These are phyloP conservation scores for Golubevia sp. DNA, from an alignment of 1,284 basidiomycete genomes.

Conservation along the genomic window DNA sequence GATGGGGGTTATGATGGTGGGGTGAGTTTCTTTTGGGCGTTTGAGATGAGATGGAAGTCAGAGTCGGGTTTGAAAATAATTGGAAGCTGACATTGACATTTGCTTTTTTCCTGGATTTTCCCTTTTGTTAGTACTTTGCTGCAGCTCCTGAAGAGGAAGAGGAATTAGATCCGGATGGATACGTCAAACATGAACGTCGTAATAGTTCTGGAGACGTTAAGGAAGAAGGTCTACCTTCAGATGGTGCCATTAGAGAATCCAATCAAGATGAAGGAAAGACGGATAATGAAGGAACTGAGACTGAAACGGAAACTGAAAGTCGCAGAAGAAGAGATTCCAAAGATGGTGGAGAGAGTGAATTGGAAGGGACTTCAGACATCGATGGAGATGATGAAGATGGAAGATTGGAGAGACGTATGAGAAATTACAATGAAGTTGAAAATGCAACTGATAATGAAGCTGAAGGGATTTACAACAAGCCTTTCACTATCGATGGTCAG, in stretches of 20 bases:
- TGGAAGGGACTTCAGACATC: no score
- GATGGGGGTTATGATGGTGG: conserved; percentile 82
- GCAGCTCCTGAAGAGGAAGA: conserved; percentile 38
- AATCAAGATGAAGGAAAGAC: not conserved
- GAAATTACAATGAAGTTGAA: conserved; percentile 15
- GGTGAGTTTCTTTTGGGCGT: no score
- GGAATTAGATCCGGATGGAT: conserved; percentile 52
- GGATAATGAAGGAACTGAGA: conserved; percentile 7
- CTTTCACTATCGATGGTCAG: conserved; percentile 2
- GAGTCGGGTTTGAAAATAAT: no score
- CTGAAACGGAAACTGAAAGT: conserved; percentile 1
- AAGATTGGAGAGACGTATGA: conserved; percentile 26
- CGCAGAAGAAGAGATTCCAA: no score
- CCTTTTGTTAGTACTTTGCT: conserved; percentile 40
- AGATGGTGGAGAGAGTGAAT: no score
- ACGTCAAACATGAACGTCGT: conserved; percentile 52
- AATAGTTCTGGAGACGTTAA: conserved; percentile 6
- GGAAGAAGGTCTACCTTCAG: not conserved
- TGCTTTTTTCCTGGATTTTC: not conserved
- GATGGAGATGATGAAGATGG: conserved; percentile 8
- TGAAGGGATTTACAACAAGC: not conserved
- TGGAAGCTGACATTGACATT: no score
- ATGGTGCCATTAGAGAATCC: no score
- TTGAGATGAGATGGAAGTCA: no score
- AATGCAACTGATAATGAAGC: conserved; percentile 32